Base-by-base conservation (phyloP, 1,139 yeast species). In the Wickerhamomyces sp. region DNA sequence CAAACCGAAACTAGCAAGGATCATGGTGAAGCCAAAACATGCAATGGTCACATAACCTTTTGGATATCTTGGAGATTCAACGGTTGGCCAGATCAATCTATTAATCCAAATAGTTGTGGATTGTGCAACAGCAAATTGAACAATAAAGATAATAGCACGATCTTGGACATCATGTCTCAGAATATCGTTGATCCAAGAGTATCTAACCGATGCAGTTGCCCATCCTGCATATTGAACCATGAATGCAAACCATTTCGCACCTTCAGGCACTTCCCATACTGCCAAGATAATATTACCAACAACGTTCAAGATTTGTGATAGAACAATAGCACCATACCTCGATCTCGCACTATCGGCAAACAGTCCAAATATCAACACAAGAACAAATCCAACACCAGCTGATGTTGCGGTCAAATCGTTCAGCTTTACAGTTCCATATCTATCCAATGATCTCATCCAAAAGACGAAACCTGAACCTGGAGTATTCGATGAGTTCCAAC, bases 1-100 rank as follows among this genome's bases (percentile, higher is more conserved):
- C 4, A 75, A 80, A 13, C 74, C 67, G 38, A 74, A 59, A 0
- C 80, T 18, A 68, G 80, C 80, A 72, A 8, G 68, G 36, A 27
- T 67, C 62, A 47, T 76, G 66, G 15, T 70, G 58, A 28, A 68
- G 62, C 6, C 77, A 79, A 42, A 72, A 61, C 21, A 68, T 47
- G 8, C 37, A 14, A 26, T 18, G 4, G 24, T 25, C 2, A 66
- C 54, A 51, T 62, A 76, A 34, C 82, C 83, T 33, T 64, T 69
- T 32, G 58, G 59, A 48, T 59, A 76, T 33, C 68, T 53, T 21
- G 82, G 84, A 1, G 74, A 63, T 26, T 75, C 78, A 3, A 58
- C 63, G 2, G 83, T 76, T 35, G 64, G 69, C 70, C 81, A 78
- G 4, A 75, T 76, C 20, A 71, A 48, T 18, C 51, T 46, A 13